These are phyloP conservation scores for Cetradonia linearis DNA, from an alignment of 495 filamentous ascomycete genomes.

Conservation along the genomic window DNA sequence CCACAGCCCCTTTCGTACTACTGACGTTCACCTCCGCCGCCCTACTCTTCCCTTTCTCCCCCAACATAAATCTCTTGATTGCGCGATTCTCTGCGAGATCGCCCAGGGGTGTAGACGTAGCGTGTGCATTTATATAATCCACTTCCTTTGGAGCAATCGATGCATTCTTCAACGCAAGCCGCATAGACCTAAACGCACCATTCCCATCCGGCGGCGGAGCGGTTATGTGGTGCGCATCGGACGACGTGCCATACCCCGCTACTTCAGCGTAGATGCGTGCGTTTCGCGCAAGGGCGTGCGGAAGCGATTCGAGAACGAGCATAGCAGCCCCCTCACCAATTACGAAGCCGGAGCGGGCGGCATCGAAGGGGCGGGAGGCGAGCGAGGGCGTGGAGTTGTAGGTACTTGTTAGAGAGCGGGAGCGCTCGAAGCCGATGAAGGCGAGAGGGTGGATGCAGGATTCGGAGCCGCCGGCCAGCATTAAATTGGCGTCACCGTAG, in stretches of 20 bases:
- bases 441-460: slow-evolving; percentile 93
- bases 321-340: slow-evolving; percentile 88
- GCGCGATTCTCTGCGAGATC: slow-evolving; percentile 83
- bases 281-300: slow-evolving; percentile 71
- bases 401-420: slow-evolving; percentile 69
- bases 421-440: slow-evolving; percentile 81
- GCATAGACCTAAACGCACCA: slow-evolving; percentile 79
- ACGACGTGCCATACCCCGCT: slow-evolving; percentile 74
- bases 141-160: slow-evolving; percentile 55
- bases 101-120: slow-evolving; percentile 74
- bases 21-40: slow-evolving; percentile 68
- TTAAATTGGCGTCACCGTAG: slow-evolving; percentile 82
- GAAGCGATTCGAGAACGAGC: slow-evolving; percentile 77
- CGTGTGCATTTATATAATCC: slow-evolving; percentile 94
- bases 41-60: slow-evolving; percentile 52
- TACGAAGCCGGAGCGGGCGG: slow-evolving; percentile 74
- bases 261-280: slow-evolving; percentile 84
- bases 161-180: slow-evolving; percentile 66
- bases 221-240: slow-evolving; percentile 88
- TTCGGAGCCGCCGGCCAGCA: slow-evolving; percentile 89
- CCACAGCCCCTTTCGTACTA: slow-evolving; percentile 87
- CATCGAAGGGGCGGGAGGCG: slow-evolving; percentile 82
- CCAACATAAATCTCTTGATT: slow-evolving; percentile 68
- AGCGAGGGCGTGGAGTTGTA: slow-evolving; percentile 65
- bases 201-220: slow-evolving; percentile 71